These are phyloP conservation scores for Dorcoceras hygrometricum DNA, from an alignment of 257 asterid genomes.

Conservation along the genomic window DNA sequence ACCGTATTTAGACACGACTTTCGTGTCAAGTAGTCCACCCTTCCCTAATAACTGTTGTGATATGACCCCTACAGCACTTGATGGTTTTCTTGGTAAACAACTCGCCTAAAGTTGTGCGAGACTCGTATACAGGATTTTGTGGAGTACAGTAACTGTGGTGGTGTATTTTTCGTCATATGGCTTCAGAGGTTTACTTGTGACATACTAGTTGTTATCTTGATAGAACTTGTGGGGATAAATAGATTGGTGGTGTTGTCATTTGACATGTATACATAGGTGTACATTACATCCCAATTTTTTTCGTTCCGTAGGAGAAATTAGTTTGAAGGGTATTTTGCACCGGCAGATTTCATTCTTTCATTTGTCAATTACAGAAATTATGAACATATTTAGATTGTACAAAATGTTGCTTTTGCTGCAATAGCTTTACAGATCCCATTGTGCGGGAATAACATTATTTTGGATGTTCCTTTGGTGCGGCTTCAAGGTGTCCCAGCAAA, in stretches of 20 bases:
- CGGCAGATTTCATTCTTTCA: not conserved
- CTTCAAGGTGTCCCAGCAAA: too few species aligned
- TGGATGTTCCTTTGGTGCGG: not conserved
- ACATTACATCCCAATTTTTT: not conserved
- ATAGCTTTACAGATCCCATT: not conserved
- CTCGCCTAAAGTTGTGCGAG: not conserved
- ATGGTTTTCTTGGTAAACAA: not conserved
- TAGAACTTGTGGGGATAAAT: not conserved
- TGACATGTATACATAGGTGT: not conserved
- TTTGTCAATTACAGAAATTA: not conserved
- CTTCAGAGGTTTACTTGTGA: not conserved
- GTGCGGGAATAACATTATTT: not conserved
- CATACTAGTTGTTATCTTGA: not conserved
- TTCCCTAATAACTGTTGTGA: not conserved
- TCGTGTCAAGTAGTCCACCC: conserved; percentile 58
- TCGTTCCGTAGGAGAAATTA: not conserved
- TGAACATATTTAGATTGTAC: not conserved
- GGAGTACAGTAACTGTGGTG: not conserved
- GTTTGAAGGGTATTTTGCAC: not conserved
- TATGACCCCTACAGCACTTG: not conserved
- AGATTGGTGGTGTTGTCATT: not conserved
- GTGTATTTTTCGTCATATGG: not conserved
- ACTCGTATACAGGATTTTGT: not conserved
- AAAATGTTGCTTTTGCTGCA: not conserved
- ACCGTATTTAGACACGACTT: conserved; percentile 77